Evolutionary conservation across 257 asterid genomes (phyloP).

Genomic region (Fraxinus cuspidata): DNA sequence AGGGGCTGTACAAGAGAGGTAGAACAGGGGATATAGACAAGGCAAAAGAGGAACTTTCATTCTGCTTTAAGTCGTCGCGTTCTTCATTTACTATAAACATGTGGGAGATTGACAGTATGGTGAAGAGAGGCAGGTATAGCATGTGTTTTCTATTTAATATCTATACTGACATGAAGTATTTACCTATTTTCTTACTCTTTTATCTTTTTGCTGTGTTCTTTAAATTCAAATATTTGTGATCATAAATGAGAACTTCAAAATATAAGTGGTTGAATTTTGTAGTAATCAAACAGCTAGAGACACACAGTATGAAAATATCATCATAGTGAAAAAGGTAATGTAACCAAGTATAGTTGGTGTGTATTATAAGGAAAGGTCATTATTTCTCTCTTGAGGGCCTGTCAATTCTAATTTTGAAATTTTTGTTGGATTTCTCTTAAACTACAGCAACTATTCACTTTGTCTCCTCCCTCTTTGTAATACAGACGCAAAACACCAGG

Average conservation of each 20-base stretch:
- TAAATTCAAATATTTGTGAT: slow-evolving; percentile 9
- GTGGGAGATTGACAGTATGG: slow-evolving; percentile 99
- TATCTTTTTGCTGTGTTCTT: slow-evolving; percentile 18
- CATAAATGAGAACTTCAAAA: slow-evolving; percentile 20
- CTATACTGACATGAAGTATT: slow-evolving; percentile 4
- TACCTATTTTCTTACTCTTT: slow-evolving; percentile 10
- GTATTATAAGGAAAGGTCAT: neutral
- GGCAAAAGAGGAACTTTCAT: slow-evolving; percentile 97
- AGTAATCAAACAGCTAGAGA: slow-evolving; percentile 7
- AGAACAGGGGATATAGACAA: slow-evolving; percentile 73
- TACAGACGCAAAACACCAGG: slow-evolving; percentile 83
- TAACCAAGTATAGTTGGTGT: slow-evolving; percentile 7
- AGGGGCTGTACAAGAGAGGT: slow-evolving; percentile 82
- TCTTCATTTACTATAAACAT: slow-evolving; percentile 90
- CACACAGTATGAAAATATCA: slow-evolving; percentile 14
- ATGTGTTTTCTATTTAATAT: slow-evolving; percentile 20
- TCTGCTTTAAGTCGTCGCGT: slow-evolving; percentile 93
- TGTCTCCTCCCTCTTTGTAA: slow-evolving; percentile 26
- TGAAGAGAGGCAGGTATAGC: slow-evolving; percentile 87
- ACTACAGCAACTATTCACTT: neutral
- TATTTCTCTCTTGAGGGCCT: slow-evolving; percentile 1
- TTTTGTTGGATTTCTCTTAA: slow-evolving; percentile 5
- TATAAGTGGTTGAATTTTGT: slow-evolving; percentile 8
- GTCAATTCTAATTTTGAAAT: slow-evolving; percentile 14
- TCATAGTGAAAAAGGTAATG: slow-evolving; percentile 8